Conservation (phyloP, 257 asterid species). For the Gentiana macrophylla region DNA sequence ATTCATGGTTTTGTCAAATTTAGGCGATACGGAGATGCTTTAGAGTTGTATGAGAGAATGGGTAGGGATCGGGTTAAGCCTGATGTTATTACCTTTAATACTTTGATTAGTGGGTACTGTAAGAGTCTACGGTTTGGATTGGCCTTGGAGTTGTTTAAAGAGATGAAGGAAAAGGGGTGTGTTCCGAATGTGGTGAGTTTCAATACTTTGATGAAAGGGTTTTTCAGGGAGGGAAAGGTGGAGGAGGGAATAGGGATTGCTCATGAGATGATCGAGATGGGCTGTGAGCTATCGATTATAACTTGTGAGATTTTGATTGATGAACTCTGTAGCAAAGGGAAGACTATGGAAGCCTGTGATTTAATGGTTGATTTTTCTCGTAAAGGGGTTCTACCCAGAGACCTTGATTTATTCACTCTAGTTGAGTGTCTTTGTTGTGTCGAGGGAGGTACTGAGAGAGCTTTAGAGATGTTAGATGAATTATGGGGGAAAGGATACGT, state of each 20-base stretch:
- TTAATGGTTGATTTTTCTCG: slow-evolving; percentile 47
- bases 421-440: slow-evolving; percentile 66
- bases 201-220: slow-evolving; percentile 74
- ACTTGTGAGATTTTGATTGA: slow-evolving; percentile 77
- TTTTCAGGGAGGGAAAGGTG: slow-evolving; percentile 58
- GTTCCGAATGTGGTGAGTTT: slow-evolving; percentile 85
- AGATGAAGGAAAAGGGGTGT: slow-evolving; percentile 77
- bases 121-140: slow-evolving; percentile 32
- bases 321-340: slow-evolving; percentile 57
- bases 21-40: slow-evolving; percentile 36
- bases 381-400: slow-evolving; percentile 45
- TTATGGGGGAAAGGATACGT: slow-evolving; percentile 46
- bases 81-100: slow-evolving; percentile 63
- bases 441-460: slow-evolving; percentile 29
- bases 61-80: slow-evolving; percentile 58
- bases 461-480: slow-evolving; percentile 48
- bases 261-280: slow-evolving; percentile 68
- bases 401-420: slow-evolving; percentile 42
- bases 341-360: slow-evolving; percentile 40
- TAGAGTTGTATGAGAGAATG: slow-evolving; percentile 55
- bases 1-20: slow-evolving; percentile 70
- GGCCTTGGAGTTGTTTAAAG: slow-evolving; percentile 67
- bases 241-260: slow-evolving; percentile 77
- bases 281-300: slow-evolving; percentile 52
- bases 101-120: slow-evolving; percentile 70